Conservation (phyloP, 441 rosid genomes). For the Erodium texanum region DNA sequence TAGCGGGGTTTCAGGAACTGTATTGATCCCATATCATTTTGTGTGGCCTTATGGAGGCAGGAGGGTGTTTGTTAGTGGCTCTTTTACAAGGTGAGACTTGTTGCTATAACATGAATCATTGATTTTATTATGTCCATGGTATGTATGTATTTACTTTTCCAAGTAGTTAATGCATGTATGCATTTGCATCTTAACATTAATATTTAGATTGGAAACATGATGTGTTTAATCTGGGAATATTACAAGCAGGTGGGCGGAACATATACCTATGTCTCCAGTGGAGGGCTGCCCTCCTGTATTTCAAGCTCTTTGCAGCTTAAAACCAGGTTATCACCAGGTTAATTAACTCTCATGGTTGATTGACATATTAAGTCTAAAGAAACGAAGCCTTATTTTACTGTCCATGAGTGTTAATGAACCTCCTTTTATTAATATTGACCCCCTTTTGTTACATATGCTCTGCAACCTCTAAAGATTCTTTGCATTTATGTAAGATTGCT, state of each 20-base stretch:
- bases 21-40: conserved; percentile 58
- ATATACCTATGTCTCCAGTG: conserved; percentile 73
- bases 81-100: conserved; percentile 42
- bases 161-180: not conserved
- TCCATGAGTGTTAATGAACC: not conserved
- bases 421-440: not conserved
- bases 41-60: conserved; percentile 68
- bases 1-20: conserved; percentile 34
- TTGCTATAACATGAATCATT: not conserved
- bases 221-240: conserved; percentile 15
- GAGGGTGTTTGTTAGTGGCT: conserved; percentile 48
- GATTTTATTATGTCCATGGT: not conserved
- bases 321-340: conserved; percentile 95
- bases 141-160: not conserved
- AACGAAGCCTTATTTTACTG: not conserved
- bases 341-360: conserved; percentile 10
- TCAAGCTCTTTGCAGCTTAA: conserved; percentile 70
- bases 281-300: conserved; percentile 89
- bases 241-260: conserved; percentile 67
- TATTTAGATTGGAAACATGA: conserved; percentile 4
- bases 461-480: conserved; percentile 2
- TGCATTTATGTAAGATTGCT: not conserved
- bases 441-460: not conserved
- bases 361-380: not conserved
- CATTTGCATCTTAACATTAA: not conserved